These are phyloP conservation scores for Salix brachista DNA, from an alignment of 345 rosid species.

Conservation along the genomic window DNA sequence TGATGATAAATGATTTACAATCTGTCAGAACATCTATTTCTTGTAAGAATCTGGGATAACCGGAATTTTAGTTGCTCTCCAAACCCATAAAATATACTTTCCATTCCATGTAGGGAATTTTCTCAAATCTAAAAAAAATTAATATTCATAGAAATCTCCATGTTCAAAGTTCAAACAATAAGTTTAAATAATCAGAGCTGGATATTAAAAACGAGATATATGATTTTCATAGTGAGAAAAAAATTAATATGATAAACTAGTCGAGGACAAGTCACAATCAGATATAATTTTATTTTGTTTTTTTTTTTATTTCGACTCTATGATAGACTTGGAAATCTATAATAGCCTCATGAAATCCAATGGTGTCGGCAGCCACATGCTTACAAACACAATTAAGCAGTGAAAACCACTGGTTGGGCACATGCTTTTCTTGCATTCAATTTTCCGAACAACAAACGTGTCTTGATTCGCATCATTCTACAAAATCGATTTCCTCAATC, in stretches of 20 bases:
- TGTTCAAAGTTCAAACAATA: too few species aligned
- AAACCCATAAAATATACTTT: too few species aligned
- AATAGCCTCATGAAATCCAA: background rate
- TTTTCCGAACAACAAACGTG: background rate
- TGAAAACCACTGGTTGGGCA: background rate
- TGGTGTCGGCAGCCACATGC: background rate
- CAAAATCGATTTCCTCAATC: background rate
- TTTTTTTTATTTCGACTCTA: background rate
- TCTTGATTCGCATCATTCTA: background rate
- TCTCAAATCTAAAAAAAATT: too few species aligned
- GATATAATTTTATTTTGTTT: background rate
- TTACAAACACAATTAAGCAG: background rate
- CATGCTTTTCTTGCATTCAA: background rate
- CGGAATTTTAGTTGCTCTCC: accelerated
- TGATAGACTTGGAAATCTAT: background rate
- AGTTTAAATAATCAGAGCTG: too few species aligned
- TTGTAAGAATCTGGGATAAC: too few species aligned
- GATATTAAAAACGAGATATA: background rate
- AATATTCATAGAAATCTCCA: too few species aligned
- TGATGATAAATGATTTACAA: too few species aligned
- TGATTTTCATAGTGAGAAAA: background rate
- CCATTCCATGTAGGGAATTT: too few species aligned
- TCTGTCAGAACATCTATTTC: accelerated
- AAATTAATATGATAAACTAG: background rate
- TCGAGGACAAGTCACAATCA: background rate